Base-by-base conservation (phyloP, 345 rosid species). In the Rhodamnia rubescens region DNA sequence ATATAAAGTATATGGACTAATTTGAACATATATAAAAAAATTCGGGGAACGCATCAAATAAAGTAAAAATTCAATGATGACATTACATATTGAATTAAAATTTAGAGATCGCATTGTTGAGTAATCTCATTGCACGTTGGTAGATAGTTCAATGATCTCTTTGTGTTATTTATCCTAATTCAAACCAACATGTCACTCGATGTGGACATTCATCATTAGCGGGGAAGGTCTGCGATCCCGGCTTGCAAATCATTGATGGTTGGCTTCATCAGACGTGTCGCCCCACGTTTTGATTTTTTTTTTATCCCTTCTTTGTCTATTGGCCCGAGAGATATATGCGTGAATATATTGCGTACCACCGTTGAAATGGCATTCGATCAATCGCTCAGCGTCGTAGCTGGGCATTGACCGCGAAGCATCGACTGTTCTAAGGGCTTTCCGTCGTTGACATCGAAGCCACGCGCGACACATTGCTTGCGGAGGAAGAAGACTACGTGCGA, bases 11-110 rank as follows among this genome's bases (percentile, higher is more conserved):
- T 7, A 1, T 1, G 21, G 5, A 29, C 0, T 61, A 7, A 15
- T 29, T 29, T 61, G 0, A 15, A 61, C 8, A 7, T 61, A 2
- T 3, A 4, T 1, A 0, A 0, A 61, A 3, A 61, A 61, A 5
- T 61, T 61, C 0, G 15, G 1, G 16, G 0, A 61, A 0, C 0
- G 8, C 1, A 29, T 15, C 3, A 1, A 61, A 61, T 0, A 4
- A 0, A 29, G n/a, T 29, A 7, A 61, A 61, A 29, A 0, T 7
- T 64, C 4, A 64, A 1, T 4, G 21, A 29, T 9, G 75, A 15
- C 22, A 29, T 15, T 0, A 2, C 7, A 18, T 18, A 64, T 29
- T 0, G 11, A 0, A 16, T 2, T 5, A 53, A 16, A 15, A 14
- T 53, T 14, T 6, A 15, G 6, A 15, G 7, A 6, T 21, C 21